Base-by-base conservation (phyloP, 257 asterid genomes). In the Solanum habrochaites region DNA sequence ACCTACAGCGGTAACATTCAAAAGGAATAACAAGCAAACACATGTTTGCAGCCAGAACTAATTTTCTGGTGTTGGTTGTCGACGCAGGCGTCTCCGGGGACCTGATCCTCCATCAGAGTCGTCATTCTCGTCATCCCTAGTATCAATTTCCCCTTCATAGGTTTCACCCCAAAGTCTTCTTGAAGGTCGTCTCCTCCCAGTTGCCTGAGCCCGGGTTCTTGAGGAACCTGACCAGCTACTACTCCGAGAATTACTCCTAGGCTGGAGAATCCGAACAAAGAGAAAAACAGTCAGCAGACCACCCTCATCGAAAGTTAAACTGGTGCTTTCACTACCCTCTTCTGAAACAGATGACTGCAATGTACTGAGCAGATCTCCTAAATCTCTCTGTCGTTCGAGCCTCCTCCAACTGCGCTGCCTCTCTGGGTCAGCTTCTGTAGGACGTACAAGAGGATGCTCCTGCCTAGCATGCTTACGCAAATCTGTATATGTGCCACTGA, bases 341-440 rank as follows among this genome's bases (percentile, higher is more conserved):
- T 94, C 98, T 40, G 95, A 95, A 25, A 95, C 42, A 6, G 98
- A 91, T 49, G 99, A 93, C 75, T 93, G 95, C 83, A 96, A 91
- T 13, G 97, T 93, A 74, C 98, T 96, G 16, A 94, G 90, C 83
- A 96, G 78, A 91, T 96, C 98, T 23, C 96, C 96, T 8, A 93
- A 82, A 87, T 96, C 98, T 87, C 96, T 92, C 93, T 95, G 98
- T 85, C 94, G 92, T 85, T 96, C 99, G 87, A 94, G 83, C 85
- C 95, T 94, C 88, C 95, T 87, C 99, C 99, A 96, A 88, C 89
- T 92, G 27, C 92, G 93, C 93, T 93, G 94, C 93, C 98, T 94
- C 89, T 93, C 98, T 0, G 98, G 98, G 86, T 95, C 99, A 13
- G 96, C 91, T 11, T 92, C 95, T 18, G 95, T 86, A 13, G 99